Evolutionary conservation across 1,284 basidiomycete genomes (phyloP), one percentile per base, ranked within the genome.

Genomic region (Pseudozyma sp.): DNA sequence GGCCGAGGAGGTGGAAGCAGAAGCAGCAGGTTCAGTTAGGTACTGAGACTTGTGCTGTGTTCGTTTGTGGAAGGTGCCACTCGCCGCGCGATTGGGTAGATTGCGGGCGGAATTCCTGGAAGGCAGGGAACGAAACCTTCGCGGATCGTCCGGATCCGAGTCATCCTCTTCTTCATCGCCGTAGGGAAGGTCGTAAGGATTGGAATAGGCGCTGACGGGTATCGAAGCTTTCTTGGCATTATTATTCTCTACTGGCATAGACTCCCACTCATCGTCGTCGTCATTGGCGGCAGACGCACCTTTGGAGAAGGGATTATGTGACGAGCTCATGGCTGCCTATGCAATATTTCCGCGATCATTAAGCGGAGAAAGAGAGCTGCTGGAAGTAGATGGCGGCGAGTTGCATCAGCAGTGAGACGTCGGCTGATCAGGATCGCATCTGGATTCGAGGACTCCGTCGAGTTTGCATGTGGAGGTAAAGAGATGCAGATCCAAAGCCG

Each of bases 221-320:
- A 65, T 63, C 4, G 69, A 59, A 19, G 60, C 35, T n/a, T 13
- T 16, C 1, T 53, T 45, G 0, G 57, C 10, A 8, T 56, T 16
- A 3, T 48, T 51, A 2, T 44, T 44, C 42, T 72, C 66, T 19
- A 78, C 76, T 0, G 72, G 76, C 78, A 80, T 80, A 35, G 76
- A 70, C 69, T 81, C 52, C 79, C 79, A 81, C 36, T 81, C 79
- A 57, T 81, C 78, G n/a, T 79, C 78, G 52, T 79, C 77, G 36
- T 58, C 67, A 16, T 43, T 31, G 7, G 35, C 45, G 21, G 52
- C 48, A 19, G 60, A 49, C 38, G 49, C 50, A 16, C 31, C 19
- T 11, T 45, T 9, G 12, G 52, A 16, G 19, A 44, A 31, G 7
- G 49, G 40, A 18, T 52, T 53, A 36, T 54, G 57, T 18, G 61